These are phyloP conservation scores for Geranomyces michiganensis DNA, from an alignment of 192 early-diverging fungal genomes.

Conservation along the genomic window DNA sequence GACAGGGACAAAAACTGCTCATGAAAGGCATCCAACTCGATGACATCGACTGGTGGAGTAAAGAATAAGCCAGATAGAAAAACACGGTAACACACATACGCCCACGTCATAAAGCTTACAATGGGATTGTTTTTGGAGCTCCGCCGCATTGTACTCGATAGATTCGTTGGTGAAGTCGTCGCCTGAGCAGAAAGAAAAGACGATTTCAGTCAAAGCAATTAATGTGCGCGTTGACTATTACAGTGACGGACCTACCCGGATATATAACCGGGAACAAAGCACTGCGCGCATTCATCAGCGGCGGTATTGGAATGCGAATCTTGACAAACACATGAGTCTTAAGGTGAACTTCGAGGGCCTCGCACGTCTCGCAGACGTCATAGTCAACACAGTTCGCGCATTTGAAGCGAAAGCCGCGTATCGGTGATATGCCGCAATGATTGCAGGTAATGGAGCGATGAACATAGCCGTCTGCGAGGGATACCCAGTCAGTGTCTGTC, in stretches of 20 bases:
- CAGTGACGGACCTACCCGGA: constrained; percentile 60
- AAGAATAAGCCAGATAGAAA: background rate
- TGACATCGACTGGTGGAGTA: constrained; percentile 65
- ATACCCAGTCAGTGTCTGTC: background rate
- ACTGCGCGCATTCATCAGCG: constrained; percentile 77
- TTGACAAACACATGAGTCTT: constrained; percentile 88
- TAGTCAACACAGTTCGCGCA: constrained; percentile 93
- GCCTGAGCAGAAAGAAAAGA: constrained; percentile 9
- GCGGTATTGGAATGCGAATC: constrained; percentile 87
- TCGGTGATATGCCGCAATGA: constrained; percentile 82
- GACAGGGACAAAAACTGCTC: constrained; percentile 84
- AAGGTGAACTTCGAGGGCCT: constrained; percentile 75
- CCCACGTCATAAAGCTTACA: constrained; percentile 61
- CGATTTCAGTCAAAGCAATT: background rate
- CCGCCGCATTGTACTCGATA: constrained; percentile 46
- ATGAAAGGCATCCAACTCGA: constrained; percentile 86
- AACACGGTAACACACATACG: too few relatives aligned
- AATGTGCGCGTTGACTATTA: background rate
- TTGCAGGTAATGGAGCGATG: constrained; percentile 92
- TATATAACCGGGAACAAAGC: constrained; percentile 78
- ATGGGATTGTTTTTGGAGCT: constrained; percentile 63
- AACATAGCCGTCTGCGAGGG: constrained; percentile 55
- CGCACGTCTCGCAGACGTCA: constrained; percentile 92
- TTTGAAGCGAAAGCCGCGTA: constrained; percentile 89
- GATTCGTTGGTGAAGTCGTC: constrained; percentile 25